phyloP scores from a whole-genome alignment of 768 basidiomycete species.

The Boletus coccyginus region DNA sequence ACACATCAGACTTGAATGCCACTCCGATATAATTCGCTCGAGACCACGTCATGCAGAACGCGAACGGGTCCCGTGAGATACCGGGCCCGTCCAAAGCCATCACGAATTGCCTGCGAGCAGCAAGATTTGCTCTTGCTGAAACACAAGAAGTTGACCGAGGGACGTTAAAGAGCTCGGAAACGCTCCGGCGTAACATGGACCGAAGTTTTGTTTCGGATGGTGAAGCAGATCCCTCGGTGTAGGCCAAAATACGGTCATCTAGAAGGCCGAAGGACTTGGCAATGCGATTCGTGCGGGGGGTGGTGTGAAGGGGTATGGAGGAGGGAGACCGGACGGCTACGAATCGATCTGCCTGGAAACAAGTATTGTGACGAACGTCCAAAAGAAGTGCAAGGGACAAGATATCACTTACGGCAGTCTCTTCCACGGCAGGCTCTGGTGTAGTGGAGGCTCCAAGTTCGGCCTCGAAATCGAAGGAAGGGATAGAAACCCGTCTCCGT shows the following conservation, averaged over 20 bases:
- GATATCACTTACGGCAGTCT: constrained; percentile 26
- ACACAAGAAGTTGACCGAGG: constrained; percentile 33
- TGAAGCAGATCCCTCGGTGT: constrained; percentile 38
- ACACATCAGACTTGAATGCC: constrained; percentile 56
- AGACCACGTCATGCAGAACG: constrained; percentile 64
- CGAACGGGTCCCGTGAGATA: constrained; percentile 50
- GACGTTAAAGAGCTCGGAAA: constrained; percentile 46
- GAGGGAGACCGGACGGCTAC: constrained; percentile 51
- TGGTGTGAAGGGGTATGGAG: constrained; percentile 54
- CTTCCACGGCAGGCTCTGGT: constrained; percentile 22
- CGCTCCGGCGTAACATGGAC: constrained; percentile 49
- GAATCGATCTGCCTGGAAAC: constrained; percentile 56
- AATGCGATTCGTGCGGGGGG: constrained; percentile 66
- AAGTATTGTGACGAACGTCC: not conserved
- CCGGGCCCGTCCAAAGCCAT: constrained; percentile 67
- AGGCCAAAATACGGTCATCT: constrained; percentile 55
- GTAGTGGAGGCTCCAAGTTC: constrained; percentile 27
- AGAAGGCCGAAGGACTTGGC: constrained; percentile 59
- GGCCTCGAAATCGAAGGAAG: constrained; percentile 36
- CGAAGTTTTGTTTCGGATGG: constrained; percentile 41
- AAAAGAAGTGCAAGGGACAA: not conserved
- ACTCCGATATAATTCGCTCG: constrained; percentile 57
- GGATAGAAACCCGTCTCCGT: constrained; percentile 40
- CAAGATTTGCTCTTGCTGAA: constrained; percentile 60
- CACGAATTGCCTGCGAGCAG: constrained; percentile 49